phyloP scores from a whole-genome alignment of 2,329 filamentous ascomycete species.

The Phyllosticta capitalensis region DNA sequence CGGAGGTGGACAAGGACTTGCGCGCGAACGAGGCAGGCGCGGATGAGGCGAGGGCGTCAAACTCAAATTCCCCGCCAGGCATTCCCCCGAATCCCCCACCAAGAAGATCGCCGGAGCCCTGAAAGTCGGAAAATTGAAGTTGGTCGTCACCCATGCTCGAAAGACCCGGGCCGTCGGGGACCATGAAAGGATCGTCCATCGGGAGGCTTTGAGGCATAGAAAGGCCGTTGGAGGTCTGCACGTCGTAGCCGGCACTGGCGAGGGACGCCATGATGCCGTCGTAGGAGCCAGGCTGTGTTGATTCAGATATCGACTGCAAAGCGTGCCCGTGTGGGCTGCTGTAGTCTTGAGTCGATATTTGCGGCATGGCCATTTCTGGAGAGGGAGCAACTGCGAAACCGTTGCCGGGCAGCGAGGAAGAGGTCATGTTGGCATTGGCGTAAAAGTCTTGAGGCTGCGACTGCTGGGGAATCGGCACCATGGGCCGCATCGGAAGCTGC shows the following conservation, averaged over 20 bases:
- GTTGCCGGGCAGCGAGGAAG: constrained; percentile 23
- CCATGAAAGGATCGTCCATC: constrained; percentile 18
- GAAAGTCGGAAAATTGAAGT: constrained; percentile 14
- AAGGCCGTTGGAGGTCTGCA: constrained; percentile 20
- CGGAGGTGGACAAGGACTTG: constrained; percentile 23
- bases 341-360: constrained; percentile 6
- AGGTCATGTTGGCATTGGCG: constrained; percentile 24
- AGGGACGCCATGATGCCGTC: constrained; percentile 26
- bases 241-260: constrained; percentile 19
- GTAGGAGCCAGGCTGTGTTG: constrained; percentile 10
- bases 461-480: constrained; percentile 3
- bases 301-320: constrained; percentile 9
- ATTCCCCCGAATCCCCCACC: constrained; percentile 21
- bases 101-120: constrained; percentile 18
- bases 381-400: constrained; percentile 6
- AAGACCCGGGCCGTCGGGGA: constrained; percentile 18
- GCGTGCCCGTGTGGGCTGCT: constrained; percentile 4
- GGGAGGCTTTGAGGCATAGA: constrained; percentile 12
- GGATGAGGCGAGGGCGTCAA: constrained; percentile 18
- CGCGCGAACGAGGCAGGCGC: constrained; percentile 18
- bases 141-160: constrained; percentile 17
- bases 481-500: constrained; percentile 1
- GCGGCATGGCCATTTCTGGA: constrained; percentile 5
- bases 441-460: constrained; percentile 6
- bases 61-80: constrained; percentile 16